Evolutionary conservation across 371 early-diverging fungal genomes (phyloP).

Genomic region (Mucor sp.): DNA sequence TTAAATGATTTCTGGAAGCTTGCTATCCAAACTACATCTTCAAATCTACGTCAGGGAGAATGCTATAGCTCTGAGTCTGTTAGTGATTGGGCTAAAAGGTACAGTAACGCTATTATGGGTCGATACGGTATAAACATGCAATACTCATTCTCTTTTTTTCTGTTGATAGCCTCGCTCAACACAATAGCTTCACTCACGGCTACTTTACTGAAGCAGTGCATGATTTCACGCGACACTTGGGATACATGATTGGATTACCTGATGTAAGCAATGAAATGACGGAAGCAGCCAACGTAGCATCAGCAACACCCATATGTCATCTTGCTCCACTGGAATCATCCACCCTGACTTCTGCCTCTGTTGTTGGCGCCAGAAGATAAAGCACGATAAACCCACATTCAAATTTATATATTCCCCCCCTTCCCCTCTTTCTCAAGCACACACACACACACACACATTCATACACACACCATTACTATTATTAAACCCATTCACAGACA

Average conservation of each 20-base stretch:
- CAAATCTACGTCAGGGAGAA: constrained; percentile 77
- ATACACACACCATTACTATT: not conserved
- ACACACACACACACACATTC: not conserved
- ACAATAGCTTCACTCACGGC: constrained; percentile 52
- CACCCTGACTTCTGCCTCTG: constrained; percentile 31
- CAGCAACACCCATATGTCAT: constrained; percentile 24
- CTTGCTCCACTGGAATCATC: constrained; percentile 28
- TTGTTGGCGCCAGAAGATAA: constrained; percentile 41
- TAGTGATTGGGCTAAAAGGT: constrained; percentile 80
- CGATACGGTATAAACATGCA: no score
- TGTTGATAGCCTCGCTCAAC: constrained; percentile 54
- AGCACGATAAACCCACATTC: not conserved
- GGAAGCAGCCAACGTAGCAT: not conserved
- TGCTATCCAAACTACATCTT: constrained; percentile 70
- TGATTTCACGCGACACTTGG: constrained; percentile 68
- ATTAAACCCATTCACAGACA: not conserved
- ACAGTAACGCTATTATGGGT: not conserved
- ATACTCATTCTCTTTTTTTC: not conserved
- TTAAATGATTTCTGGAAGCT: constrained; percentile 79
- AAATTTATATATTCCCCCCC: not conserved
- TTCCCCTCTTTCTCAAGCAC: not conserved
- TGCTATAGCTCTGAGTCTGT: constrained; percentile 73
- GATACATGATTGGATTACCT: constrained; percentile 67
- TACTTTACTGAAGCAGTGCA: constrained; percentile 56
- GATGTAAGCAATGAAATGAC: not conserved